Conservation (phyloP, 208 protist species). For the Kentomonas sorsogonicus region DNA sequence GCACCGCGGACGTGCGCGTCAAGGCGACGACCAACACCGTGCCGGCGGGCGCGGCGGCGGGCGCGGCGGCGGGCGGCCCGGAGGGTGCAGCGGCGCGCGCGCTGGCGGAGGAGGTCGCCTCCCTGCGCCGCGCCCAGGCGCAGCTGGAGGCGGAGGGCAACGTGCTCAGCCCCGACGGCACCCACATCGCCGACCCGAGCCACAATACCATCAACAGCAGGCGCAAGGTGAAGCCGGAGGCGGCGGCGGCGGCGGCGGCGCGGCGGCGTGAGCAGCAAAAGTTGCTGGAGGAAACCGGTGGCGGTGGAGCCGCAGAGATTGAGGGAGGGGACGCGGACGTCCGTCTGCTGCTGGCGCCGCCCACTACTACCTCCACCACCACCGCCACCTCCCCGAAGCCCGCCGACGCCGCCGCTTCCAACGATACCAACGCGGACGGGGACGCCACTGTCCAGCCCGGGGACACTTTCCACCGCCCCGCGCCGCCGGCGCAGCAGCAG, state of each 20-base stretch:
- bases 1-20: too few relatives aligned
- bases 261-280: constrained; percentile 8
- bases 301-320: too few relatives aligned
- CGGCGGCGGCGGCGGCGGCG: constrained; percentile 15
- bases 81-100: too few relatives aligned
- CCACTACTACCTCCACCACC: neutral
- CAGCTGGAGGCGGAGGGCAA: neutral
- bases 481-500: constrained; percentile 11
- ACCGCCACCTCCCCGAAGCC: too few relatives aligned
- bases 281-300: too few relatives aligned
- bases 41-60: neutral
- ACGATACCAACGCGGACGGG: neutral
- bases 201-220: neutral
- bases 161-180: constrained; percentile 10
- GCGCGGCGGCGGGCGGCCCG: neutral
- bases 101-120: neutral
- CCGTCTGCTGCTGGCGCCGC: neutral
- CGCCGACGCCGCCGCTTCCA: neutral
- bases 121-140: too few relatives aligned
- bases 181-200: neutral
- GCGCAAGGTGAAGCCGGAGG: constrained; percentile 1
- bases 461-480: neutral
- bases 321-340: neutral
- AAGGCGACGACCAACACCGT: neutral
- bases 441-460: neutral